Evolutionary conservation across 2,329 filamentous ascomycete species (phyloP), one percentile per base, ranked within the genome.

Genomic region (Ascochyta fabae): DNA sequence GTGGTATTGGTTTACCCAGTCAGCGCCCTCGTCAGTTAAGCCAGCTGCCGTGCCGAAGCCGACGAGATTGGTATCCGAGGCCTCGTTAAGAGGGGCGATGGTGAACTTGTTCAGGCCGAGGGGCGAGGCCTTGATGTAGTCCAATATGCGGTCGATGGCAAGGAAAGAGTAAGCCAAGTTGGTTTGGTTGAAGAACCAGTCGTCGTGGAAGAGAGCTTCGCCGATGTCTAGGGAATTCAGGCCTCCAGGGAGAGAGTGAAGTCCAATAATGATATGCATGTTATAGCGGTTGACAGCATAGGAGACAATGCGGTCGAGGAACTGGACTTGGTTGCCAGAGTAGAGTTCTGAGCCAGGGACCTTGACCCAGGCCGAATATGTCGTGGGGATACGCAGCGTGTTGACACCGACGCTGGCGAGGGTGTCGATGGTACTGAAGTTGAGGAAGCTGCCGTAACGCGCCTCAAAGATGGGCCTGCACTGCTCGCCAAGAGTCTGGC

Each of bases 11-110:
- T 61, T 53, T 5, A 74, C 58, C 68, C 69, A 76, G 34, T 60
- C 62, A 5, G 65, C 60, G 23, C 65, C 71, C 19, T 59, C 58
- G 10, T 61, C 58, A 2, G 70, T 65, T 2, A 77, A 61, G 22
- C 64, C 69, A 4, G 65, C 66, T 2, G 67, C 44, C 2, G 67
- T 67, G 27, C 62, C 73, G 38, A 76, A 75, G 35, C 50, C 61
- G 12, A 59, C 48, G 19, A 75, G 57, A 50, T 71, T 50, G 3
- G 33, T 74, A 62, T 76, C 74, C 13, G 62, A 64, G 3, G 74
- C 61, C 43, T 77, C 74, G 61, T 77, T 77, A 56, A 77, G 67
- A 3, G 74, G 70, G 3, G 62, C 65, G 38, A 77, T 59, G 31
- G 72, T 73, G 58, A 67, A 76, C 64, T 68, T 23, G 66, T 47